Conservation (phyloP, 192 early-diverging fungal species). For the Haplosporangium gracile region DNA sequence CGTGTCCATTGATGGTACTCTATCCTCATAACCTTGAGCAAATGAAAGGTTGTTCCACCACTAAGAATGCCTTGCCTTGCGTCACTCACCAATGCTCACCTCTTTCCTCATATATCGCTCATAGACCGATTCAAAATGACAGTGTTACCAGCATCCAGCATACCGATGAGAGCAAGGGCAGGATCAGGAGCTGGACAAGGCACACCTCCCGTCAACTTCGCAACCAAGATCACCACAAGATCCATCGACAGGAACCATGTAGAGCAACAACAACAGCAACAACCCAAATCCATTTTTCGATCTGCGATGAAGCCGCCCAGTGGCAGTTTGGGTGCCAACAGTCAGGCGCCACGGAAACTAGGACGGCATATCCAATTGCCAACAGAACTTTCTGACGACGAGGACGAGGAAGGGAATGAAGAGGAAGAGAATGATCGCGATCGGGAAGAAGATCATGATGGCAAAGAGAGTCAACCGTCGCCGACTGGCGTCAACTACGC, state of each 20-base stretch:
- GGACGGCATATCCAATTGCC: conserved; percentile 52
- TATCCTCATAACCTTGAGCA: neutral
- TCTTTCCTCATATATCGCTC: neutral
- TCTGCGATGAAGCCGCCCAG: conserved; percentile 41
- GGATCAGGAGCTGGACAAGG: neutral
- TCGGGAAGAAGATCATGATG: neutral
- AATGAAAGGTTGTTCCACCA: neutral
- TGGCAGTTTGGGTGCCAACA: neutral
- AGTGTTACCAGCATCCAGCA: neutral
- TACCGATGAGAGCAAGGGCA: neutral
- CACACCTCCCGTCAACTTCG: neutral
- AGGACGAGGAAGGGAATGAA: neutral
- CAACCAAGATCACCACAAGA: neutral
- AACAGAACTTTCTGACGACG: conserved; percentile 18
- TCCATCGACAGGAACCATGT: neutral
- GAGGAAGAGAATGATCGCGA: neutral
- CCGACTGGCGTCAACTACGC: neutral
- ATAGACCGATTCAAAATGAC: conserved; percentile 11
- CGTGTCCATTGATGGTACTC: conserved; percentile 30
- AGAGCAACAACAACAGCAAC: neutral
- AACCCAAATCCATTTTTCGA: conserved; percentile 22
- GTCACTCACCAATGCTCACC: neutral
- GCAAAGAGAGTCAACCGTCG: neutral
- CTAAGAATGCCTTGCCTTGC: neutral
- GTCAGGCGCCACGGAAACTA: conserved; percentile 16